These are phyloP conservation scores for Cytidiella melzeri DNA, from an alignment of 768 basidiomycete genomes.

Conservation along the genomic window DNA sequence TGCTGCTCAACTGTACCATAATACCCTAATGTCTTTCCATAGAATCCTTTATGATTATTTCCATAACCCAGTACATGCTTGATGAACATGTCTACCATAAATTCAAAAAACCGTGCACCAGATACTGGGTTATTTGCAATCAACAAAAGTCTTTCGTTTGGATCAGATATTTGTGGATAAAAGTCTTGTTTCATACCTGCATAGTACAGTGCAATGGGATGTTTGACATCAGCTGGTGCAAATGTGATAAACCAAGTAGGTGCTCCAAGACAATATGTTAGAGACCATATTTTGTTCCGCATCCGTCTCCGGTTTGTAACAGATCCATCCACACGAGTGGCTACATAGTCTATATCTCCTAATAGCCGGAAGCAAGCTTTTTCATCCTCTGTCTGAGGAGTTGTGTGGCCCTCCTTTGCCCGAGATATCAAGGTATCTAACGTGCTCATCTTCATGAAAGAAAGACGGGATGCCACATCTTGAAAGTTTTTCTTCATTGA, in stretches of 20 bases:
- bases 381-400: neutral
- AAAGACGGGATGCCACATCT: conserved; percentile 4
- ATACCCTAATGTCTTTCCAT: conserved; percentile 5
- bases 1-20: conserved; percentile 16
- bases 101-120: conserved; percentile 28
- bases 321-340: conserved; percentile 6
- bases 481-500: conserved; percentile 6
- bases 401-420: neutral
- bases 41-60: conserved; percentile 7
- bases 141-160: conserved; percentile 1
- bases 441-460: conserved; percentile 1
- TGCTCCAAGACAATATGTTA: conserved; percentile 20
- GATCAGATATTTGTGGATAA: neutral
- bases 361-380: neutral
- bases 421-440: neutral
- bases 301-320: conserved; percentile 9
- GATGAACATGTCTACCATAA: conserved; percentile 24
- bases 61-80: conserved; percentile 17
- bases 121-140: conserved; percentile 25
- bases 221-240: conserved; percentile 28
- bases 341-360: conserved; percentile 5
- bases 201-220: conserved; percentile 32
- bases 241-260: conserved; percentile 34
- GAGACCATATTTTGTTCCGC: conserved; percentile 23
- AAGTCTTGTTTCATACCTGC: conserved; percentile 19